phyloP scores from a whole-genome alignment of 2,329 filamentous ascomycete species.

The Colletotrichum viniferum region DNA sequence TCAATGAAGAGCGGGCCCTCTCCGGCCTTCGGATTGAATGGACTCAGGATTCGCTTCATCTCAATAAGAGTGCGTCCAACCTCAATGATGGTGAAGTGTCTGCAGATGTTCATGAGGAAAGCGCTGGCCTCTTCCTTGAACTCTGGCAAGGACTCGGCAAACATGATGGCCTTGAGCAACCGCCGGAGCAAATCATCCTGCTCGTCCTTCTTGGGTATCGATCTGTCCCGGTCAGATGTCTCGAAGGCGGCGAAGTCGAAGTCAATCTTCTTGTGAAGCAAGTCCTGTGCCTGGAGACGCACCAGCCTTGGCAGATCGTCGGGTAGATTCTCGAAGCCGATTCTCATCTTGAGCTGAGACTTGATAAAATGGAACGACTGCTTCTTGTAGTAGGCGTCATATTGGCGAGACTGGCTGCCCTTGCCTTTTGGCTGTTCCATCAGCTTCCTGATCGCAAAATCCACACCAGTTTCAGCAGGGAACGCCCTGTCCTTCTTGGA shows the following conservation, averaged over 20 bases:
- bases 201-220: slow-evolving; percentile 83
- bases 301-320: slow-evolving; percentile 88
- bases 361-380: slow-evolving; percentile 89
- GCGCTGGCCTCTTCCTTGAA: slow-evolving; percentile 76
- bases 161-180: slow-evolving; percentile 87
- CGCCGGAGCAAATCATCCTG: slow-evolving; percentile 86
- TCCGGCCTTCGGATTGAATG: slow-evolving; percentile 84
- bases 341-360: slow-evolving; percentile 86
- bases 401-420: slow-evolving; percentile 59
- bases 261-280: slow-evolving; percentile 74
- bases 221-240: slow-evolving; percentile 78
- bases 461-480: slow-evolving; percentile 83
- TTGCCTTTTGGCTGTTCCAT: slow-evolving; percentile 77
- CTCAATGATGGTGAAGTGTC: slow-evolving; percentile 90
- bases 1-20: slow-evolving; percentile 90
- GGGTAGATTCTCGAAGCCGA: slow-evolving; percentile 85
- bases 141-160: slow-evolving; percentile 80
- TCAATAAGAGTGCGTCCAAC: slow-evolving; percentile 84
- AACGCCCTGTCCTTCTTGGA: slow-evolving; percentile 90
- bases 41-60: slow-evolving; percentile 74
- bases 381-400: slow-evolving; percentile 87
- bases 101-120: slow-evolving; percentile 81
- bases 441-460: slow-evolving; percentile 86
- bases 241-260: slow-evolving; percentile 74
- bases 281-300: slow-evolving; percentile 86